Conservation (phyloP, 179 eudicot genomes). For the Heliamphora pulchella region DNA sequence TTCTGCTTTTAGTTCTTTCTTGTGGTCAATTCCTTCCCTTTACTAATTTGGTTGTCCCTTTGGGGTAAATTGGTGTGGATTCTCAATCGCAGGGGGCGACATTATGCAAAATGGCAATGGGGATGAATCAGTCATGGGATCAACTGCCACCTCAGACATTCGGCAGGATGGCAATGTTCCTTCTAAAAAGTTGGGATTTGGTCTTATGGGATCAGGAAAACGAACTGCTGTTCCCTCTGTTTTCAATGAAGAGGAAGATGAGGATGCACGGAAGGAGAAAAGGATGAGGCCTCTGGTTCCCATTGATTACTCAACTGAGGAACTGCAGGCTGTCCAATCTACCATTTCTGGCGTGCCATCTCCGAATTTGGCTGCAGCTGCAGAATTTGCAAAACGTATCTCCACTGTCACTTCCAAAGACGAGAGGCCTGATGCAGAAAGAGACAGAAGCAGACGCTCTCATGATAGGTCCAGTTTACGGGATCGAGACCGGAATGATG, state of each 20-base stretch:
- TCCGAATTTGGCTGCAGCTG: conserved; percentile 45
- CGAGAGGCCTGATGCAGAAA: conserved; percentile 53
- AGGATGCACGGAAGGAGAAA: conserved; percentile 84
- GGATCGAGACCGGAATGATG: conserved; percentile 46
- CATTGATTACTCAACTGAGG: conserved; percentile 88
- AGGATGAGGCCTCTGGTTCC: conserved; percentile 98
- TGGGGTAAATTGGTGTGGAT: conserved; percentile 12
- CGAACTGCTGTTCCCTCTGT: conserved; percentile 82
- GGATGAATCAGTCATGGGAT: conserved; percentile 40
- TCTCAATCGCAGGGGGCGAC: conserved; percentile 41
- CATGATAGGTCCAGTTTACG: conserved; percentile 69
- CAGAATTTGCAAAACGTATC: conserved; percentile 63
- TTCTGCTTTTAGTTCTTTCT: background rate
- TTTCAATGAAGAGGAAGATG: conserved; percentile 87
- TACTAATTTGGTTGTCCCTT: background rate
- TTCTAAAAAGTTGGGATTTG: conserved; percentile 77
- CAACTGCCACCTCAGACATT: conserved; percentile 38
- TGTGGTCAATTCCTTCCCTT: background rate
- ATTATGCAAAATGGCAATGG: conserved; percentile 51
- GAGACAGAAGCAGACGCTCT: conserved; percentile 58
- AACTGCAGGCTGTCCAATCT: conserved; percentile 54
- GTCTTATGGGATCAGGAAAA: conserved; percentile 84
- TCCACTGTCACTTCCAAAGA: conserved; percentile 49
- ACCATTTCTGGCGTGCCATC: conserved; percentile 38
- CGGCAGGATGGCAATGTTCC: conserved; percentile 41